These are phyloP conservation scores for Pichia insulana DNA, from an alignment of 805 yeast genomes.

Conservation along the genomic window DNA sequence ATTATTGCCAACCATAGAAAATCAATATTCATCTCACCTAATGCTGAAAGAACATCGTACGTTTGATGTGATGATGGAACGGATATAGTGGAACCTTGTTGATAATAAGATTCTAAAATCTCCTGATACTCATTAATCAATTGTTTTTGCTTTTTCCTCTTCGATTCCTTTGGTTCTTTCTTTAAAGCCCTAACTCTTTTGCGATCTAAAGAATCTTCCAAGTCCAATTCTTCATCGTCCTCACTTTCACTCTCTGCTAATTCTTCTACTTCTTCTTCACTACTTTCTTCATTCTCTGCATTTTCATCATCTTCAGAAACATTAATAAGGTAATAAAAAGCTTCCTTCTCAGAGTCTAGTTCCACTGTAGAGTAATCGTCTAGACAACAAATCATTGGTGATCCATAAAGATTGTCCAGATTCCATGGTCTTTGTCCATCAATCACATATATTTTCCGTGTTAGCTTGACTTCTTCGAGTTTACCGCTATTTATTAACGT, in stretches of 20 bases:
- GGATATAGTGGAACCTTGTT: conserved; percentile 70
- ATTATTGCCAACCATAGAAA: conserved; percentile 80
- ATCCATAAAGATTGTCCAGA: conserved; percentile 82
- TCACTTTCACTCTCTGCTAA: conserved; percentile 24
- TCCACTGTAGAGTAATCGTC: conserved; percentile 80
- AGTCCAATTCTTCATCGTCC: conserved; percentile 15
- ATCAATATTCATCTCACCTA: conserved; percentile 72
- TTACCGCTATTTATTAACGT: neutral
- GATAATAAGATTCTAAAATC: conserved; percentile 64
- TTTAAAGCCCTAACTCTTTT: conserved; percentile 26
- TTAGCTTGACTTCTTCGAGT: conserved; percentile 24
- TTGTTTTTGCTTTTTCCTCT: conserved; percentile 32
- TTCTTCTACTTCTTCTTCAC: conserved; percentile 23
- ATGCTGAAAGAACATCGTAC: conserved; percentile 67
- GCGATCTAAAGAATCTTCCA: conserved; percentile 26
- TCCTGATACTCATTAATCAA: conserved; percentile 42
- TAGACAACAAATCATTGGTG: conserved; percentile 65
- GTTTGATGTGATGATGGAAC: conserved; percentile 72
- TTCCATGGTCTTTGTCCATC: conserved; percentile 98
- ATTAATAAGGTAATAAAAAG: conserved; percentile 48
- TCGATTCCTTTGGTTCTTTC: conserved; percentile 14
- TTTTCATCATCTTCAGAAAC: conserved; percentile 31
- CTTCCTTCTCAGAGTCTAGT: conserved; percentile 45
- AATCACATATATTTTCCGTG: conserved; percentile 64
- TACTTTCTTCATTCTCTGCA: conserved; percentile 21